Evolutionary conservation across 176 grass and related monocot genomes (phyloP).

Genomic region (Bothriochloa decipiens): DNA sequence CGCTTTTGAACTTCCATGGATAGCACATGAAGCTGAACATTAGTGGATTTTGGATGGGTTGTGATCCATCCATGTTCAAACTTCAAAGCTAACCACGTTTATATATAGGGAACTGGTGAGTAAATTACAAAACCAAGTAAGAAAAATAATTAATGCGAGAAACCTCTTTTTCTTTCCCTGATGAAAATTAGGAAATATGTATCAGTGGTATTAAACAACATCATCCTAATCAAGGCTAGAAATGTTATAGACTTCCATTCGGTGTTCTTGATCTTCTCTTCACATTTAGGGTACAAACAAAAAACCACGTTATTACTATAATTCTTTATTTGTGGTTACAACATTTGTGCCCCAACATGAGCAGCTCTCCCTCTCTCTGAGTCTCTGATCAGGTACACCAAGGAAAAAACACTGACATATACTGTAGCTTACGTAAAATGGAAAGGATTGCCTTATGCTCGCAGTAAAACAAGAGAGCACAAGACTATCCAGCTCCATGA

Average conservation of each 20-base stretch:
- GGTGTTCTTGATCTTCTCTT: neutral
- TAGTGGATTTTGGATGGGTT: neutral
- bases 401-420: neutral
- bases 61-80: neutral
- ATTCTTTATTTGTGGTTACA: conserved; percentile 42
- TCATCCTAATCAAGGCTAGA: neutral
- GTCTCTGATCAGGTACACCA: neutral
- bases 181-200: neutral
- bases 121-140: neutral
- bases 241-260: neutral
- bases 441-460: conserved; percentile 41
- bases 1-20: neutral
- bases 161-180: neutral
- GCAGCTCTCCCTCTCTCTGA: neutral
- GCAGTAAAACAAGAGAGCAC: conserved; percentile 36
- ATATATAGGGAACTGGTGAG: neutral
- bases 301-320: neutral
- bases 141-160: neutral
- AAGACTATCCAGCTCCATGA: conserved; percentile 2
- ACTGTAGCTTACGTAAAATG: neutral
- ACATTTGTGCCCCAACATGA: conserved; percentile 14
- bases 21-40: neutral
- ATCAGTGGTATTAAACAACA: neutral
- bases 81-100: neutral
- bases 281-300: neutral